phyloP scores from a whole-genome alignment of 2,329 filamentous ascomycete genomes.

The Tolypocladium ophioglossoides region DNA sequence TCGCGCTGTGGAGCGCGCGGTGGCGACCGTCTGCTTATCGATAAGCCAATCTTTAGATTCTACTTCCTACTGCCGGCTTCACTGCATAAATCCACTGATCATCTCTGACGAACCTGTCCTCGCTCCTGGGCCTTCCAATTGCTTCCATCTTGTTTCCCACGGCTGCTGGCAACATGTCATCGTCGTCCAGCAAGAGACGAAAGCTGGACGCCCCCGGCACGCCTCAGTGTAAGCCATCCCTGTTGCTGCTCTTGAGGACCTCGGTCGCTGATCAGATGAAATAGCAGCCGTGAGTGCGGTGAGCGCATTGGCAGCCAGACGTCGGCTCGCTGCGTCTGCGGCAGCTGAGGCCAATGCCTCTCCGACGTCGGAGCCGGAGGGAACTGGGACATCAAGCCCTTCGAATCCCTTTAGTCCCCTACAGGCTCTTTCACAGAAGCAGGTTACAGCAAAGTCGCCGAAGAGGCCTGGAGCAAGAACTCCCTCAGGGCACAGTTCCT shows the following conservation, averaged over 20 bases:
- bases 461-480: conserved; percentile 7
- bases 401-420: conserved; percentile 19
- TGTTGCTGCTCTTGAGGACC: not conserved
- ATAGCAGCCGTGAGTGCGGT: conserved; percentile 20
- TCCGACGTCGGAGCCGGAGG: conserved; percentile 5
- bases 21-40: not conserved
- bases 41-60: not conserved
- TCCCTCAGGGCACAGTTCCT: not conserved
- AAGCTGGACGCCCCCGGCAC: conserved; percentile 19
- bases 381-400: conserved; percentile 8
- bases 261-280: not conserved
- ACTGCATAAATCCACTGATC: not conserved
- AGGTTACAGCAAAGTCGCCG: conserved; percentile 5
- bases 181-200: conserved; percentile 22
- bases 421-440: conserved; percentile 9
- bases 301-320: conserved; percentile 25
- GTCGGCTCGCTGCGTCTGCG: conserved; percentile 12
- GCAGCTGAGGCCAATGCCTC: conserved; percentile 5
- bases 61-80: not conserved
- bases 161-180: not conserved
- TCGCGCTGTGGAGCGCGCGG: not conserved
- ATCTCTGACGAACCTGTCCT: not conserved
- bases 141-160: not conserved
- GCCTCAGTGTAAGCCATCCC: conserved; percentile 16
- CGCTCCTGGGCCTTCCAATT: conserved; percentile 3